Conservation (phyloP, 768 basidiomycete genomes). For the Phanerochaete sordida region DNA sequence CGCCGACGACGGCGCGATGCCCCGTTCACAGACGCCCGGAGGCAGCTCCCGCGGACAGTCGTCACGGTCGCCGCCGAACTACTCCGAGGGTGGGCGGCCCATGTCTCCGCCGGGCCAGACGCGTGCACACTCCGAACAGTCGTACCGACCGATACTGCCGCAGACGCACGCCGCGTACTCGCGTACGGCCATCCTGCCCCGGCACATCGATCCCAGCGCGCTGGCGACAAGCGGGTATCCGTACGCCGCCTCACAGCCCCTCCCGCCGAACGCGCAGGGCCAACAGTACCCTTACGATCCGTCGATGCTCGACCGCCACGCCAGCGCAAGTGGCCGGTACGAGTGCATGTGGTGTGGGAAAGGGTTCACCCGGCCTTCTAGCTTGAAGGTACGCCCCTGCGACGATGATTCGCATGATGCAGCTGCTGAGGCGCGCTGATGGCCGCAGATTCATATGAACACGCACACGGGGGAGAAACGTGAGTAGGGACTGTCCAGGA, state of each 20-base stretch:
- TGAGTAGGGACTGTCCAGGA: constrained; percentile 34
- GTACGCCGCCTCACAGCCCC: constrained; percentile 36
- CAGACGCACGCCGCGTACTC: constrained; percentile 12
- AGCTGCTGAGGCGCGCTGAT: constrained; percentile 7
- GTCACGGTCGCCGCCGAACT: constrained; percentile 9
- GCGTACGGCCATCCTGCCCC: constrained; percentile 8
- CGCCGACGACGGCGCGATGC: constrained; percentile 18
- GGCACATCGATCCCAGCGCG: constrained; percentile 12
- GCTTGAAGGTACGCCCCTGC: constrained; percentile 56
- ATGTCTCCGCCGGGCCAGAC: constrained; percentile 12
- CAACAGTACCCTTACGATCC: constrained; percentile 13
- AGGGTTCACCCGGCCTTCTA: constrained; percentile 79
- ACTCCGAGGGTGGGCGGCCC: constrained; percentile 8
- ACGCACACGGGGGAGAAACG: constrained; percentile 86
- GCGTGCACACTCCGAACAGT: constrained; percentile 15
- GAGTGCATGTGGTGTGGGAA: constrained; percentile 79
- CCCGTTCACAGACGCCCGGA: constrained; percentile 2
- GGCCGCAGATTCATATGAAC: constrained; percentile 69
- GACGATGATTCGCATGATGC: constrained; percentile 5
- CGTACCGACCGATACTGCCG: constrained; percentile 12
- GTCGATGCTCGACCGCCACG: constrained; percentile 17
- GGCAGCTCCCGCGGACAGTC: constrained; percentile 16
- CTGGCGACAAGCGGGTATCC: constrained; percentile 25
- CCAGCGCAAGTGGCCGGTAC: constrained; percentile 50
- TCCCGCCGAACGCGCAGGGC: constrained; percentile 40